phyloP scores from a whole-genome alignment of 2,329 filamentous ascomycete species.

The Pseudogymnoascus sp. region DNA sequence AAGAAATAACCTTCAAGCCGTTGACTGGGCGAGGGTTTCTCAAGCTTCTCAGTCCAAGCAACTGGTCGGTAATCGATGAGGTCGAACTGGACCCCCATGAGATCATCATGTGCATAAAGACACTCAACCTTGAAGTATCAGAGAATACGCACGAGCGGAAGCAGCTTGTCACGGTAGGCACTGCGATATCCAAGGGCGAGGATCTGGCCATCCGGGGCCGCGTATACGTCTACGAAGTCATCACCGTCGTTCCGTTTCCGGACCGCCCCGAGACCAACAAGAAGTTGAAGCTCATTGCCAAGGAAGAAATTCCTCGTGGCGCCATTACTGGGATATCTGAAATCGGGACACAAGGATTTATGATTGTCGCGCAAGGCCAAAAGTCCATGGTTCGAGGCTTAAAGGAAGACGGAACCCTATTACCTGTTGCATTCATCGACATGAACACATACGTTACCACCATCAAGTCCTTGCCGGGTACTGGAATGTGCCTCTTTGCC shows the following conservation, averaged over 20 bases:
- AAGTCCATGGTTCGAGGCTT: conserved; percentile 96
- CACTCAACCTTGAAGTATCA: conserved; percentile 79
- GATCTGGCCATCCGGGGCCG: conserved; percentile 79
- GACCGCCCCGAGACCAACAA: conserved; percentile 77
- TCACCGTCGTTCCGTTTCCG: conserved; percentile 84
- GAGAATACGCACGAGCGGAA: conserved; percentile 83
- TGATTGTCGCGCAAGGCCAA: conserved; percentile 87
- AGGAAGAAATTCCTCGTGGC: conserved; percentile 85
- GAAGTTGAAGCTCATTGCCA: conserved; percentile 76
- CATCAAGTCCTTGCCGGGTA: conserved; percentile 75
- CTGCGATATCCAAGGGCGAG: conserved; percentile 79
- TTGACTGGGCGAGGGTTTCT: conserved; percentile 64
- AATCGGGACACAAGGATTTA: conserved; percentile 78
- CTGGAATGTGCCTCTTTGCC: conserved; percentile 78
- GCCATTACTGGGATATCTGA: conserved; percentile 81
- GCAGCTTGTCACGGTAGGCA: conserved; percentile 77
- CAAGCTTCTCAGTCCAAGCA: conserved; percentile 70
- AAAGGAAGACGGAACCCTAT: conserved; percentile 85
- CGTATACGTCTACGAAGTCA: conserved; percentile 86
- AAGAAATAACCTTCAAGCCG: conserved; percentile 57
- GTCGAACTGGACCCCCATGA: conserved; percentile 68
- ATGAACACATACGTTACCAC: conserved; percentile 89
- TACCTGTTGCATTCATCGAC: conserved; percentile 95
- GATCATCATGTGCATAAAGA: conserved; percentile 72
- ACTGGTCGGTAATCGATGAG: conserved; percentile 71